Conservation (phyloP, 345 rosid species). For the Leavenworthia alabamica region DNA sequence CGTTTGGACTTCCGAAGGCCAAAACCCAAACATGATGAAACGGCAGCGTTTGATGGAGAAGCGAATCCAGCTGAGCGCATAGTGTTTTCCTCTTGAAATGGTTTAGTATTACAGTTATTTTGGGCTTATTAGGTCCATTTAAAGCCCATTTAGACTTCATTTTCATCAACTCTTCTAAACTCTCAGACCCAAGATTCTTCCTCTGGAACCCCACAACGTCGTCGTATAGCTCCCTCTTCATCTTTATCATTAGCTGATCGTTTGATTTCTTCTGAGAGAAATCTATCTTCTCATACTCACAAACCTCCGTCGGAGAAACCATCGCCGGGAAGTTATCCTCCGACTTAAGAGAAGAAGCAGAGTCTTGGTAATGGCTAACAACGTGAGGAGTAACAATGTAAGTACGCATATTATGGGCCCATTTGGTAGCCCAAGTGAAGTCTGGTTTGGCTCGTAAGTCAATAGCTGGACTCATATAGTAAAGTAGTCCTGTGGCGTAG, state of each 20-base stretch:
- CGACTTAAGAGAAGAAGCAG: conserved; percentile 35
- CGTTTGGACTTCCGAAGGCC: conserved; percentile 88
- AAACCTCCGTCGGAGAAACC: conserved; percentile 44
- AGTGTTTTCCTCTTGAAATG: conserved; percentile 96
- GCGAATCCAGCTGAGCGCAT: conserved; percentile 80
- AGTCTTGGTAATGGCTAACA: conserved; percentile 50
- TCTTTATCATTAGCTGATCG: conserved; percentile 65
- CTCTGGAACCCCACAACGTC: conserved; percentile 58
- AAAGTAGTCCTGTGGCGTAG: conserved; percentile 80
- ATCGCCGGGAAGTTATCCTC: conserved; percentile 13
- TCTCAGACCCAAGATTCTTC: conserved; percentile 59
- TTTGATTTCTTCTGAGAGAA: conserved; percentile 83
- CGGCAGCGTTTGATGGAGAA: conserved; percentile 83
- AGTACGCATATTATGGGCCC: conserved; percentile 68
- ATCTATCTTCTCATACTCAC: conserved; percentile 87
- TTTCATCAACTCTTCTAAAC: conserved; percentile 56
- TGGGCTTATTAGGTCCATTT: conserved; percentile 53
- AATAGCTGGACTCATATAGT: conserved; percentile 81
- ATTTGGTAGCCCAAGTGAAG: conserved; percentile 80
- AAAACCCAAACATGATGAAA: conserved; percentile 93
- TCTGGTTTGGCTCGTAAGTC: conserved; percentile 77
- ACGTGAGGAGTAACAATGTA: conserved; percentile 62
- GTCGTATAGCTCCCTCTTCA: conserved; percentile 65
- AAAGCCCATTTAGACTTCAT: conserved; percentile 85
- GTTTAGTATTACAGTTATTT: conserved; percentile 77